Conservation (phyloP, 352 stramenopile genomes). For the Peronospora belbahrii region DNA sequence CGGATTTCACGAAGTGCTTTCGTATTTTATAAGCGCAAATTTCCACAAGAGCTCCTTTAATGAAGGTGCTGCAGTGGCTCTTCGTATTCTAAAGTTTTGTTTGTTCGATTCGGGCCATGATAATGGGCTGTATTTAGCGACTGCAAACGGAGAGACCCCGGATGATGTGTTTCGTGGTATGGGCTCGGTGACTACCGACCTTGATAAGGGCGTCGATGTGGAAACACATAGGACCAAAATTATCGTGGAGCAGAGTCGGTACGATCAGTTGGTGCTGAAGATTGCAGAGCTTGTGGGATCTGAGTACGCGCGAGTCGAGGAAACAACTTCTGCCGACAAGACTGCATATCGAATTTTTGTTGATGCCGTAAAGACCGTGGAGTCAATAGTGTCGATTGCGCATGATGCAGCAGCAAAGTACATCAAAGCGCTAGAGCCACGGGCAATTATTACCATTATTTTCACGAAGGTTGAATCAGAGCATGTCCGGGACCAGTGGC, state of each 20-base stretch:
- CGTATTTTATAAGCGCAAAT: slow-evolving; percentile 71
- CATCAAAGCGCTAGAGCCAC: slow-evolving; percentile 38
- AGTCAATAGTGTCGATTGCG: slow-evolving; percentile 69
- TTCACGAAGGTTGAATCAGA: slow-evolving; percentile 60
- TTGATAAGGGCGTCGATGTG: slow-evolving; percentile 3
- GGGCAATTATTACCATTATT: slow-evolving; percentile 43
- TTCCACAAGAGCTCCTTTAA: slow-evolving; percentile 72
- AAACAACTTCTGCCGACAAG: slow-evolving; percentile 28
- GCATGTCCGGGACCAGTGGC: slow-evolving; percentile 79
- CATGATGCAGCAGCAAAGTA: slow-evolving; percentile 60
- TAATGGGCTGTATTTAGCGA: slow-evolving; percentile 35
- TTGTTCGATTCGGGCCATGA: slow-evolving; percentile 64
- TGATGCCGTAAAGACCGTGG: slow-evolving; percentile 76
- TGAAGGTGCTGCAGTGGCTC: slow-evolving; percentile 71
- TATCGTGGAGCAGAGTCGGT: slow-evolving; percentile 47
- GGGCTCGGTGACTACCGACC: slow-evolving; percentile 7
- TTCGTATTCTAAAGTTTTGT: slow-evolving; percentile 81
- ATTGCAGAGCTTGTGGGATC: slow-evolving; percentile 75
- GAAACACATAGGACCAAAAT: slow-evolving; percentile 32
- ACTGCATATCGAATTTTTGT: slow-evolving; percentile 68
- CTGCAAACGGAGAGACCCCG: slow-evolving; percentile 15
- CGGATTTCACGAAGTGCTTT: slow-evolving; percentile 76
- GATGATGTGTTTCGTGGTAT: slow-evolving; percentile 15
- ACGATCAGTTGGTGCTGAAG: slow-evolving; percentile 66
- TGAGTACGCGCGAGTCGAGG: slow-evolving; percentile 42